Evolutionary conservation across 495 filamentous ascomycete species (phyloP).

Genomic region (Xanthoparmelia taractica): DNA sequence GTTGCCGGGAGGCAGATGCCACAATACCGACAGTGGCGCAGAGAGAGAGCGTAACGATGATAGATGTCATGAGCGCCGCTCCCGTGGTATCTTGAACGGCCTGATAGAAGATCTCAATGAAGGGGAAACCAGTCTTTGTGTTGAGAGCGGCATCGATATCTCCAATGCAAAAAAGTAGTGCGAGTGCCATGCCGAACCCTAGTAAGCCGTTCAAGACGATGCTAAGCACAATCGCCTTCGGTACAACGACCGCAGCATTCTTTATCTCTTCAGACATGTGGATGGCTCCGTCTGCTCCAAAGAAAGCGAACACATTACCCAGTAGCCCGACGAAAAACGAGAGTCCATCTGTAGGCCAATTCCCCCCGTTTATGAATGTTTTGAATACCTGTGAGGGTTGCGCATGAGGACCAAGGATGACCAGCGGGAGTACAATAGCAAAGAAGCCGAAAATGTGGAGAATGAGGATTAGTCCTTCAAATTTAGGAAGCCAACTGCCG

Average conservation of each 20-base stretch:
- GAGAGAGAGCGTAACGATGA: not conserved
- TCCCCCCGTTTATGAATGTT: constrained; percentile 40
- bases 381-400: constrained; percentile 37
- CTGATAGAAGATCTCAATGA: constrained; percentile 32
- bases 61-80: constrained; percentile 26
- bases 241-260: constrained; percentile 32
- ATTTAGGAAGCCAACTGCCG: constrained; percentile 33
- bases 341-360: constrained; percentile 37
- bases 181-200: constrained; percentile 35
- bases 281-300: constrained; percentile 19
- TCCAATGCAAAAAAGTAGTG: constrained; percentile 37
- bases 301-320: constrained; percentile 36
- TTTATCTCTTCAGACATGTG: constrained; percentile 32
- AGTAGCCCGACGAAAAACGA: constrained; percentile 41
- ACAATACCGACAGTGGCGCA: not conserved
- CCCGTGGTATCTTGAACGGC: constrained; percentile 28
- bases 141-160: constrained; percentile 32
- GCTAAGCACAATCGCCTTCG: constrained; percentile 30
- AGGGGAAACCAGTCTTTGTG: constrained; percentile 30
- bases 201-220: constrained; percentile 35
- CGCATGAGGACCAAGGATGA: constrained; percentile 35
- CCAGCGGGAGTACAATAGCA: constrained; percentile 42
- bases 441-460: constrained; percentile 47
- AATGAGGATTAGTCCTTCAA: constrained; percentile 40
- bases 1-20: not conserved